Conservation (phyloP, 805 yeast species). For the Ogataea siamensis region DNA sequence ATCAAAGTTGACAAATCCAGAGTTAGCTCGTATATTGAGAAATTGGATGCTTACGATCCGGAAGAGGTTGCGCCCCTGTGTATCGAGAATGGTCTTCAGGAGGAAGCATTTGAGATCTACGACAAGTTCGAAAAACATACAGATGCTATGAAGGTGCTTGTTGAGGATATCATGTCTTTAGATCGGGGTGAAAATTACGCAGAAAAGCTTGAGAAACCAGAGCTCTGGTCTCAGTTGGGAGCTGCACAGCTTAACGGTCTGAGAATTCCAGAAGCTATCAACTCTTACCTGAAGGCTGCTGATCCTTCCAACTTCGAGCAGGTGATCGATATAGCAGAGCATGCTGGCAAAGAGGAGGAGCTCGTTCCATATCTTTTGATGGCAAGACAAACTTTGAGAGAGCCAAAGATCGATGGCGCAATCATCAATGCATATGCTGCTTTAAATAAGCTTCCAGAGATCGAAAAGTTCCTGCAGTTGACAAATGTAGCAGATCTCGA, state of each 20-base stretch:
- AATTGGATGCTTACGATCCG: slow-evolving; percentile 87
- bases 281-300: slow-evolving; percentile 86
- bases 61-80: slow-evolving; percentile 91
- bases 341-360: slow-evolving; percentile 95
- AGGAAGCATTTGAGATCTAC: slow-evolving; percentile 93
- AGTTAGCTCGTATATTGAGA: slow-evolving; percentile 80
- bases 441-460: slow-evolving; percentile 69
- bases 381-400: slow-evolving; percentile 91
- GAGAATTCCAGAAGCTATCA: slow-evolving; percentile 87
- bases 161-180: slow-evolving; percentile 88
- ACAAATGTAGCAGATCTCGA: slow-evolving; percentile 94
- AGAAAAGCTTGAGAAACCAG: slow-evolving; percentile 81
- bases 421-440: slow-evolving; percentile 84
- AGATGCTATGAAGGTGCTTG: slow-evolving; percentile 85
- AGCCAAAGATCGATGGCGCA: slow-evolving; percentile 91
- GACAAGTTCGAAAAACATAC: slow-evolving; percentile 74
- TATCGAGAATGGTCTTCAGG: slow-evolving; percentile 81
- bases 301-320: slow-evolving; percentile 88
- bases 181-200: slow-evolving; percentile 95
- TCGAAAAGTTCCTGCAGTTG: slow-evolving; percentile 78
- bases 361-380: slow-evolving; percentile 78
- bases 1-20: slow-evolving; percentile 90
- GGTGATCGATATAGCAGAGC: slow-evolving; percentile 92
- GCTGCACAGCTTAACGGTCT: slow-evolving; percentile 93
- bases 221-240: slow-evolving; percentile 93